These are phyloP conservation scores for Arthrobotrys conoides DNA, from an alignment of 2,329 filamentous ascomycete species.

Conservation along the genomic window DNA sequence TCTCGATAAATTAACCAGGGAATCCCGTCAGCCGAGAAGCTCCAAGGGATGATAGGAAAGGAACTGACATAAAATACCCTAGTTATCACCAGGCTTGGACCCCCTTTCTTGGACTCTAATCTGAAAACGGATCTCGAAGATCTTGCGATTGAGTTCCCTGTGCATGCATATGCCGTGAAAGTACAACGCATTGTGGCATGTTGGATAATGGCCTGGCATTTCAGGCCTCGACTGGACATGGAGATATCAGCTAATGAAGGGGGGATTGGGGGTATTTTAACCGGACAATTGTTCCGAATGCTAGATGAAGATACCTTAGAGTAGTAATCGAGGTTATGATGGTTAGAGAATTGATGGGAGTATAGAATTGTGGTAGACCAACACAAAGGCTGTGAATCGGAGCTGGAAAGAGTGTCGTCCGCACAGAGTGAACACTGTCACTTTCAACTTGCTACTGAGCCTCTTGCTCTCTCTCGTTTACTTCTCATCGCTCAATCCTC, in stretches of 20 bases:
- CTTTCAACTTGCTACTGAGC: not conserved
- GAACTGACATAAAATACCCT: not conserved
- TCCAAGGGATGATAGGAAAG: conserved; percentile 1
- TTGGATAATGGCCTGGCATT: conserved; percentile 27
- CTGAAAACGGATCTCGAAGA: conserved; percentile 28
- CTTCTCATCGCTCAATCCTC: conserved; percentile 3
- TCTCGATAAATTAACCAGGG: conserved; percentile 4
- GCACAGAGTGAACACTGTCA: not conserved
- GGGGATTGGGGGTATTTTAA: not conserved
- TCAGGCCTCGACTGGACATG: not conserved
- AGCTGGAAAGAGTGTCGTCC: conserved; percentile 22
- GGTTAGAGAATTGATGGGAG: not conserved
- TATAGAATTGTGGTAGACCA: not conserved
- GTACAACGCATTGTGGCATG: conserved; percentile 38
- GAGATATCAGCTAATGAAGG: not conserved
- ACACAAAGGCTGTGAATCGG: not conserved
- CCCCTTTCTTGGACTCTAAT: conserved; percentile 42
- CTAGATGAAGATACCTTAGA: not conserved
- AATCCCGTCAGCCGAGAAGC: not conserved
- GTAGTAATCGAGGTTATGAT: not conserved
- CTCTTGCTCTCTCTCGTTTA: not conserved
- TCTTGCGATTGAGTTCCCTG: conserved; percentile 21
- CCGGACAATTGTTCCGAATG: not conserved
- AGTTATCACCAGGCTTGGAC: not conserved
- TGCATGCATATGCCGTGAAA: conserved; percentile 43